Evolutionary conservation across 139 green algal species (phyloP).

Genomic region (Desmodesmus armatus): DNA sequence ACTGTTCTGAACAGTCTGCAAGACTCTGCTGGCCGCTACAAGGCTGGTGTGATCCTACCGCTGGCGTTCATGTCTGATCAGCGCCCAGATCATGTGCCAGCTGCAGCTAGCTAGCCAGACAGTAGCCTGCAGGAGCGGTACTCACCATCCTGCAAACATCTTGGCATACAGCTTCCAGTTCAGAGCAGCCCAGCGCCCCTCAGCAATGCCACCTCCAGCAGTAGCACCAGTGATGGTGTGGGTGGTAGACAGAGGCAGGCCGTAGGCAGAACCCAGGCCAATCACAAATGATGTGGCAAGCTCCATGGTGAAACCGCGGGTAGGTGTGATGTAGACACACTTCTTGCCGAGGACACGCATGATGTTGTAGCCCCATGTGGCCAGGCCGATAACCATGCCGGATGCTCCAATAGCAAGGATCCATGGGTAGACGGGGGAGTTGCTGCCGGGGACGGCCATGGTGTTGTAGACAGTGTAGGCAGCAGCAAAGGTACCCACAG

Average conservation of each 20-base stretch:
- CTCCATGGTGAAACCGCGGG: conserved; percentile 77
- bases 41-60: no score
- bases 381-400: conserved; percentile 86
- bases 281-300: conserved; percentile 46
- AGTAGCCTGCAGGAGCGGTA: no score
- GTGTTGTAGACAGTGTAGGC: neutral
- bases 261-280: conserved; percentile 1
- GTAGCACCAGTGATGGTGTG: conserved; percentile 55
- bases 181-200: neutral
- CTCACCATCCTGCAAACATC: conserved; percentile 19
- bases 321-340: conserved; percentile 56
- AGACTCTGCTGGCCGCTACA: no score
- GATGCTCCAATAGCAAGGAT: conserved; percentile 23
- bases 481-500: neutral
- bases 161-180: conserved; percentile 14
- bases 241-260: conserved; percentile 63
- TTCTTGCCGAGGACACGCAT: conserved; percentile 29
- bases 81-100: no score
- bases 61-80: no score
- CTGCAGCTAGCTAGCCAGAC: no score
- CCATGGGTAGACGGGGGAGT: neutral
- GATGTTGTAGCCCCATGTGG: conserved; percentile 66
- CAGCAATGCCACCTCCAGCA: conserved; percentile 9
- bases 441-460: neutral
- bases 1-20: no score